A percentile compares a stretch with the other conserved stretches of the same genome.
Conservation (phyloP, 371 early-diverging fungal genomes). For the Batrachochytrium dendrobatidis region DNA sequence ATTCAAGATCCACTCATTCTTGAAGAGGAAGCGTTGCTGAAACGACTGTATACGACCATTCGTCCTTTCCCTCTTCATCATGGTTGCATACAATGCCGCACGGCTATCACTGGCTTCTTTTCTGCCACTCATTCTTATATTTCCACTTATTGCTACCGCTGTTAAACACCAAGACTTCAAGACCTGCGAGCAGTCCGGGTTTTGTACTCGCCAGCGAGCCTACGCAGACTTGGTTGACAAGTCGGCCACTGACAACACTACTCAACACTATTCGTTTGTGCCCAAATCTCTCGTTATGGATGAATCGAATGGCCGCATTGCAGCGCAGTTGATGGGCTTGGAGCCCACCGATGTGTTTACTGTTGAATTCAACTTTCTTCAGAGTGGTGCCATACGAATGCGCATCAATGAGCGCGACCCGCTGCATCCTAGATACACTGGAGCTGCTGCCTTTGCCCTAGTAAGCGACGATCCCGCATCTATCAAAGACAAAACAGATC, state of each 20-base stretch:
- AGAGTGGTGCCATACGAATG: neutral
- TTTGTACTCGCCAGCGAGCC: conserved; percentile 84
- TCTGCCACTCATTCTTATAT: neutral
- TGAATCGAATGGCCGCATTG: conserved; percentile 13
- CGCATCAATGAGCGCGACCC: neutral
- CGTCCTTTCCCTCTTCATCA: no score
- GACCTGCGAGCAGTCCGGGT: conserved; percentile 77
- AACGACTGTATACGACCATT: no score
- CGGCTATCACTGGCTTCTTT: no score
- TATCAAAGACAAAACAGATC: neutral
- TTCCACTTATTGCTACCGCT: neutral
- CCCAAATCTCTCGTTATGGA: conserved; percentile 40
- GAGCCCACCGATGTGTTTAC: neutral
- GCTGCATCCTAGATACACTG: neutral
- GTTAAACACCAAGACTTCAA: conserved; percentile 69
- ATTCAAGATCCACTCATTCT: no score
- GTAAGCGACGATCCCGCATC: neutral
- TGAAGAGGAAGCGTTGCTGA: no score
- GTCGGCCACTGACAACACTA: neutral
- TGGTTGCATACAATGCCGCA: no score
- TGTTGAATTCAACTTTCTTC: neutral
- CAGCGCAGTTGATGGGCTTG: conserved; percentile 12
- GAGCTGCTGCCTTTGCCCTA: conserved; percentile 1
- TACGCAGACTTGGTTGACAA: conserved; percentile 61
- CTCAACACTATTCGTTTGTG: conserved; percentile 58